Evolutionary conservation across 164 flowering plant species (phyloP), one percentile per base, ranked within the genome.

Genomic region (Akebia trifoliata): DNA sequence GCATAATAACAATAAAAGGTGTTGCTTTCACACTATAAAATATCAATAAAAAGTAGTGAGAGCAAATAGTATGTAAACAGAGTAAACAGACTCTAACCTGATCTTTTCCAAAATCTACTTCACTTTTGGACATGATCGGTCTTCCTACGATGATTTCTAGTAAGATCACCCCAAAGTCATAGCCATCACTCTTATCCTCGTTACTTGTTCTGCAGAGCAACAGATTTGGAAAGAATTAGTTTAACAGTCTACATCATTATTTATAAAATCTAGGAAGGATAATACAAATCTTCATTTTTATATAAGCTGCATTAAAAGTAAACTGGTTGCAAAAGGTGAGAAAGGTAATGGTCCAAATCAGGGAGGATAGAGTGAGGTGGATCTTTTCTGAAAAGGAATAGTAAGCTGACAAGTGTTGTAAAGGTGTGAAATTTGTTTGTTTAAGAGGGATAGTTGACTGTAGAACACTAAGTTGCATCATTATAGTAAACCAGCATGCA

Each of bases 101-200:
- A 45, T 79, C 70, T 73, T 61, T 81, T 12, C 73, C 36, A 49
- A 29, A 60, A 48, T 74, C 71, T 32, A 80, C 76, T 59, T 93
- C 87, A 50, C 53, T 64, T 29, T n/a, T 59, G 15, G 84, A 73
- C 39, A 52, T 69, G 29, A 86, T 50, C 18, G 78, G 76, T 62
- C 63, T 80, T 42, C 99, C 99, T 1, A 68, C 43, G 47, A 90
- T 77, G 31, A 84, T 55, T 67, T 94, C 97, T 17, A 90, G 78
- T 50, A 94, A 54, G 62, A 94, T 86, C 6, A 84, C 76, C 34
- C 97, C 99, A 61, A 94, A 83, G 67, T 86, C 84, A 60, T 85
- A 81, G 6, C 90, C 59, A 56, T 90, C 97, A 17, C 8, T 25
- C 67, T 76, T 85, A 17, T 79, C 95, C 37, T 73, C 79, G 24